These are phyloP conservation scores for Sarcodon aspratus DNA, from an alignment of 768 basidiomycete genomes.

Conservation along the genomic window DNA sequence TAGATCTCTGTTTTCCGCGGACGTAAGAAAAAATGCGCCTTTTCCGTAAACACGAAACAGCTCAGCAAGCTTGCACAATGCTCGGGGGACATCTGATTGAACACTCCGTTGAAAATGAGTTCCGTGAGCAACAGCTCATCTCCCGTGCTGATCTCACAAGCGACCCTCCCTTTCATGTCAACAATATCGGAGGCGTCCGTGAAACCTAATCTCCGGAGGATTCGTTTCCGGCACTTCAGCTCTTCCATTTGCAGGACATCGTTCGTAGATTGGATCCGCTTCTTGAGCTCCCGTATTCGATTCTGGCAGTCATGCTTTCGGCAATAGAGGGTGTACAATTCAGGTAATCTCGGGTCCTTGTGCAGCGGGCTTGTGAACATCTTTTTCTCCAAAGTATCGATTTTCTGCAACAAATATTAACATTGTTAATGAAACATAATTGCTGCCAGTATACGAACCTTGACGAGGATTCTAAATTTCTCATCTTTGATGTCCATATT, in stretches of 20 bases:
- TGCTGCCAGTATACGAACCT: slow-evolving; percentile 32
- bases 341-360: slow-evolving; percentile 65
- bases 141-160: slow-evolving; percentile 96
- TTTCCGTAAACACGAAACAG: slow-evolving; percentile 97
- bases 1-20: background rate
- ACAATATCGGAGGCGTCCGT: slow-evolving; percentile 85
- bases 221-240: slow-evolving; percentile 90
- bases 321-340: slow-evolving; percentile 71
- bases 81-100: slow-evolving; percentile 83
- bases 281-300: slow-evolving; percentile 68
- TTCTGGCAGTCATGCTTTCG: slow-evolving; percentile 63
- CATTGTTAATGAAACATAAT: background rate
- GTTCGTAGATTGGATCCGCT: slow-evolving; percentile 79
- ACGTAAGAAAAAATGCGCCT: slow-evolving; percentile 36
- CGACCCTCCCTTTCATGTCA: slow-evolving; percentile 95
- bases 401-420: slow-evolving; percentile 52
- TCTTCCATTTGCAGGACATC: slow-evolving; percentile 95
- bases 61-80: slow-evolving; percentile 91
- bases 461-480: slow-evolving; percentile 78
- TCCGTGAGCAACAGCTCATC: slow-evolving; percentile 95
- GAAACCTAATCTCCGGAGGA: slow-evolving; percentile 85
- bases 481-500: slow-evolving; percentile 96
- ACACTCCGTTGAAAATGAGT: slow-evolving; percentile 93
- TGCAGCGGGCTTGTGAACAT: slow-evolving; percentile 74
- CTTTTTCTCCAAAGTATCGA: slow-evolving; percentile 78